Evolutionary conservation across 495 filamentous ascomycete genomes (phyloP), one percentile per base, ranked within the genome.

Genomic region (Aspergillus affinis): DNA sequence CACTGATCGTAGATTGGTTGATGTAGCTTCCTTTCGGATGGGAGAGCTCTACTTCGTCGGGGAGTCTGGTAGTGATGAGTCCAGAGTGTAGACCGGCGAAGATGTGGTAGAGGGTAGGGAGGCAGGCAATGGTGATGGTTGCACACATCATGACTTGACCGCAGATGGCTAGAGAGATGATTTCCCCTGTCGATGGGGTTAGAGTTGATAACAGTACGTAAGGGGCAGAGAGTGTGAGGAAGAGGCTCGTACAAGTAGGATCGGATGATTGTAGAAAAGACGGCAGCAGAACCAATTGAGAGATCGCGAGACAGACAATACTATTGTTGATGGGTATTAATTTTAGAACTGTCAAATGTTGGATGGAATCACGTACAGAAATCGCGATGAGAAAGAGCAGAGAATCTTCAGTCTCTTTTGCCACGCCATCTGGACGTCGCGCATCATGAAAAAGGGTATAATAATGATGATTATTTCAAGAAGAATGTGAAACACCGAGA

Each of bases 91-190:
- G 61, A 19, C 70, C 70, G n/a, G 69, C 68, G 47, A 73, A 67
- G n/a, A 75, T 68, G 50, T 70, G 71, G 58, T 72, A 73, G 23
- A 75, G 67, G n/a, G 73, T 71, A 18, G 73, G 73, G 6, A 75
- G 46, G 47, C 71, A 72, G 21, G 73, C 69, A 29, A 66, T 59
- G n/a, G 63, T 68, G 36, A 75, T 51, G 18, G 67, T 63, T 10
- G 65, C 62, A 45, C 63, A 57, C 61, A 72, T 69, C 69, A 72
- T 72, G 41, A 63, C 48, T 32, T 72, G 65, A 21, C 57, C 55
- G 58, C 57, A 52, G 23, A 61, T 53, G n/a, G 55, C 46, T 21
- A 56, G 58, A 26, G 23, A 23, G 20, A 64, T 49, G 21, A 67
- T 54, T 10, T 59, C 54, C 69, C 69, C 69, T 71, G 26, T 32